Conservation (phyloP, 2,329 filamentous ascomycete genomes). For the Colletotrichum somersetense region DNA sequence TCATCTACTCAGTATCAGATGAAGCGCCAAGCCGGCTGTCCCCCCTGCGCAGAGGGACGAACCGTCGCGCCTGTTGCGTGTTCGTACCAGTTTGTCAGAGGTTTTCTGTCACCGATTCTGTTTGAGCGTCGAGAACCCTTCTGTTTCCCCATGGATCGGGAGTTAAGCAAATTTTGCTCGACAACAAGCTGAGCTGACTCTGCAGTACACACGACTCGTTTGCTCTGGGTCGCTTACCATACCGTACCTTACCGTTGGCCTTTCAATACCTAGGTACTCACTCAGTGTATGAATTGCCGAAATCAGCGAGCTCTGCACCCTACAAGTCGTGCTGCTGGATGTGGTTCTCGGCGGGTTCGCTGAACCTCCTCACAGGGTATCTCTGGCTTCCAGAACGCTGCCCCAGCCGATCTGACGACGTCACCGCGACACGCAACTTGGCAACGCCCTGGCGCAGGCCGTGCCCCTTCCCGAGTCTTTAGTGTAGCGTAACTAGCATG, state of each 20-base stretch:
- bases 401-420: conserved; percentile 19
- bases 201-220: neutral
- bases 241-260: neutral
- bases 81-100: neutral
- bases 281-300: neutral
- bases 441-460: conserved; percentile 31
- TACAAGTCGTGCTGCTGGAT: conserved; percentile 26
- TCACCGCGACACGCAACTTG: conserved; percentile 29
- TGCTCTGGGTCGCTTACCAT: neutral
- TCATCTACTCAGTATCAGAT: conserved; percentile 29
- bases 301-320: neutral
- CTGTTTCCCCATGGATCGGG: no score
- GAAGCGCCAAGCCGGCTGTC: conserved; percentile 39
- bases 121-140: no score
- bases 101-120: conserved; percentile 5
- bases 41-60: conserved; percentile 40
- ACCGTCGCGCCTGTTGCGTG: conserved; percentile 14
- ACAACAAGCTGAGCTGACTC: neutral
- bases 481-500: conserved; percentile 1
- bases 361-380: neutral
- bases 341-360: conserved; percentile 17
- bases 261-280: neutral
- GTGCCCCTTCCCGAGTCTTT: conserved; percentile 30
- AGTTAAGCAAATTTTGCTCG: no score
- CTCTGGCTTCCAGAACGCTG: conserved; percentile 23